Evolutionary conservation across 306 rosid species (phyloP).

Genomic region (Mimosa bimucronata): DNA sequence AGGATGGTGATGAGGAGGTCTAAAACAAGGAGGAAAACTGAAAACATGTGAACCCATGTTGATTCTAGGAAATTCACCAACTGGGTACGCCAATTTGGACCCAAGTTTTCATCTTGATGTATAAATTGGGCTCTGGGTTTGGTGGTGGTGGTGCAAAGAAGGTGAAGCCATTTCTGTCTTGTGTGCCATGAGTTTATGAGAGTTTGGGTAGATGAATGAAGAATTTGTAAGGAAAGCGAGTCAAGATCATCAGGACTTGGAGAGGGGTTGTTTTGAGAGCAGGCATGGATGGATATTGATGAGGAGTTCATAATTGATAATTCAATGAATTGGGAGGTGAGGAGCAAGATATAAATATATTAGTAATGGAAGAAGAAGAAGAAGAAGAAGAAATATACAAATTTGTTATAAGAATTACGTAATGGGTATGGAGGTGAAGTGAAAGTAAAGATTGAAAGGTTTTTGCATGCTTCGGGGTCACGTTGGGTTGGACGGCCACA

Average conservation of each 20-base stretch:
- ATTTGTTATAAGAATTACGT: conserved; percentile 19
- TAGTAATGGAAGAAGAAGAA: not conserved
- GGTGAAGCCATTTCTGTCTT: conserved; percentile 46
- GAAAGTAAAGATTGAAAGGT: conserved; percentile 47
- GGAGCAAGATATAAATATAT: conserved; percentile 1
- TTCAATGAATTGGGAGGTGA: not conserved
- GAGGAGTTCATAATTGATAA: conserved; percentile 46
- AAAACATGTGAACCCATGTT: conserved; percentile 46
- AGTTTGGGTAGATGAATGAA: conserved; percentile 48
- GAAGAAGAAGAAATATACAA: not conserved
- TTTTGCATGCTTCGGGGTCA: conserved; percentile 53
- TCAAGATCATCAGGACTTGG: conserved; percentile 15
- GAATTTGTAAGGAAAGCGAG: conserved; percentile 40
- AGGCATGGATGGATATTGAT: conserved; percentile 31
- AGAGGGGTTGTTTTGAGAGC: too few relatives aligned
- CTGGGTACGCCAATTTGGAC: conserved; percentile 59
- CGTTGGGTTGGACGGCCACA: conserved; percentile 54
- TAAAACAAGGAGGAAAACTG: conserved; percentile 47
- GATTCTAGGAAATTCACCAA: conserved; percentile 63
- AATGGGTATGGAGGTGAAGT: conserved; percentile 43
- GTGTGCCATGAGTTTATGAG: too few relatives aligned
- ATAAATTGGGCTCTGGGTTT: not conserved
- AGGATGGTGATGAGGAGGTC: conserved; percentile 71
- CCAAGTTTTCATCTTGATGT: conserved; percentile 33
- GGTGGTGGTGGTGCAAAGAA: conserved; percentile 19